phyloP scores from a whole-genome alignment of 352 stramenopile species.

The Peronosclerospora sorghi region DNA sequence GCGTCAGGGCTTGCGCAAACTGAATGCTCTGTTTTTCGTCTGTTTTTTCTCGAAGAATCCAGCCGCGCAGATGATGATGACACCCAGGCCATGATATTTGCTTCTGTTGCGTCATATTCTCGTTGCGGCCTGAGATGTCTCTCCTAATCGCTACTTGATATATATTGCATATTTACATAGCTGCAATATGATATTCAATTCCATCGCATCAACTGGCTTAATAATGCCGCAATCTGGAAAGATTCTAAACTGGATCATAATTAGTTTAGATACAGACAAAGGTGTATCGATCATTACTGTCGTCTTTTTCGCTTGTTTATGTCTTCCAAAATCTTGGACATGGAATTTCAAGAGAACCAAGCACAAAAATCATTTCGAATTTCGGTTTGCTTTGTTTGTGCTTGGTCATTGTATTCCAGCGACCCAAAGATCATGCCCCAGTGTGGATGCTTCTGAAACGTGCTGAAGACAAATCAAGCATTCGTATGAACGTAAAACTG shows the following conservation, averaged over 20 bases:
- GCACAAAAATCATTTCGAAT: conserved; percentile 91
- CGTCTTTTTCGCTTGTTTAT: conserved; percentile 1
- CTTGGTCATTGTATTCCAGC: conserved; percentile 79
- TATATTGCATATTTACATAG: conserved; percentile 49
- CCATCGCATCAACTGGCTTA: conserved; percentile 68
- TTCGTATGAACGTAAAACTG: conserved; percentile 82
- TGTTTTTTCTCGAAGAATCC: too few species aligned
- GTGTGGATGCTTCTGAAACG: conserved; percentile 80
- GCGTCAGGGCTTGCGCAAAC: too few species aligned
- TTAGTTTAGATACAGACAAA: conserved; percentile 27
- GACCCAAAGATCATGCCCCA: conserved; percentile 89
- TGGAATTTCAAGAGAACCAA: conserved; percentile 88
- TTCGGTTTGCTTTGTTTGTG: conserved; percentile 71
- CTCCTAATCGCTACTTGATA: conserved; percentile 66
- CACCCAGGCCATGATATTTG: conserved; percentile 55
- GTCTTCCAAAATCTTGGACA: conserved; percentile 16
- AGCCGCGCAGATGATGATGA: too few species aligned
- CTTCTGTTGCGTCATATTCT: conserved; percentile 25
- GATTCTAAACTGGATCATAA: conserved; percentile 72
- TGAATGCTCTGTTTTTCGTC: too few species aligned
- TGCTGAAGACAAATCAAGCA: conserved; percentile 72
- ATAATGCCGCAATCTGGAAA: conserved; percentile 65
- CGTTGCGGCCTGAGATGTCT: conserved; percentile 69
- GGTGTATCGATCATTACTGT: conserved; percentile 31
- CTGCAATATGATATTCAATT: conserved; percentile 73